Evolutionary conservation across 2,329 filamentous ascomycete genomes (phyloP).

Genomic region (Ceratocystis harringtonii): DNA sequence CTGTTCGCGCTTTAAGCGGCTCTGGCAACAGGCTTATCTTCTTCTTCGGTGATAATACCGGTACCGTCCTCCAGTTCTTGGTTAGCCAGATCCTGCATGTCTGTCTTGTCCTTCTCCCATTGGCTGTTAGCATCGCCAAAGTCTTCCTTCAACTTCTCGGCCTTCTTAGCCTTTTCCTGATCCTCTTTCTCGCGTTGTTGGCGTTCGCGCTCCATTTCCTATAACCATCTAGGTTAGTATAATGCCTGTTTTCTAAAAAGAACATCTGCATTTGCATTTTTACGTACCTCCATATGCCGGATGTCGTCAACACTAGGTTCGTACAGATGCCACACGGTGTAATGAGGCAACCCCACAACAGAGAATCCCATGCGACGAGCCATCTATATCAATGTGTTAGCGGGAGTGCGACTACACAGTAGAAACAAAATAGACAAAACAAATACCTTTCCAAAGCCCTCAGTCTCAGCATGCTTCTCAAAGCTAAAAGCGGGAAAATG

Average conservation of each 20-base stretch:
- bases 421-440: not conserved
- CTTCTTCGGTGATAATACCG: not conserved
- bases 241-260: not conserved
- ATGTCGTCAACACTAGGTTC: slow-evolving; percentile 98
- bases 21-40: not conserved
- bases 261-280: not conserved
- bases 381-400: slow-evolving; percentile 48
- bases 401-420: not conserved
- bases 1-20: not conserved
- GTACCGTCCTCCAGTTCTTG: slow-evolving; percentile 12
- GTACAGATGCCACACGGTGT: slow-evolving; percentile 98
- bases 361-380: slow-evolving; percentile 91
- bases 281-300: slow-evolving; percentile 70
- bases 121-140: slow-evolving; percentile 64
- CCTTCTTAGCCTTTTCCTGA: slow-evolving; percentile 51
- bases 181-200: slow-evolving; percentile 60
- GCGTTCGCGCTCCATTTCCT: slow-evolving; percentile 89
- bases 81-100: slow-evolving; percentile 49
- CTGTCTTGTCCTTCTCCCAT: slow-evolving; percentile 81
- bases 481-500: slow-evolving; percentile 98
- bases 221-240: slow-evolving; percentile 17
- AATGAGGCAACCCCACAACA: slow-evolving; percentile 88
- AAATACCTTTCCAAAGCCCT: slow-evolving; percentile 89
- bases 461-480: slow-evolving; percentile 94
- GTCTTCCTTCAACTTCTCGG: slow-evolving; percentile 64